Conservation (phyloP, 352 stramenopile species). For the Pythium utonaiense region DNA sequence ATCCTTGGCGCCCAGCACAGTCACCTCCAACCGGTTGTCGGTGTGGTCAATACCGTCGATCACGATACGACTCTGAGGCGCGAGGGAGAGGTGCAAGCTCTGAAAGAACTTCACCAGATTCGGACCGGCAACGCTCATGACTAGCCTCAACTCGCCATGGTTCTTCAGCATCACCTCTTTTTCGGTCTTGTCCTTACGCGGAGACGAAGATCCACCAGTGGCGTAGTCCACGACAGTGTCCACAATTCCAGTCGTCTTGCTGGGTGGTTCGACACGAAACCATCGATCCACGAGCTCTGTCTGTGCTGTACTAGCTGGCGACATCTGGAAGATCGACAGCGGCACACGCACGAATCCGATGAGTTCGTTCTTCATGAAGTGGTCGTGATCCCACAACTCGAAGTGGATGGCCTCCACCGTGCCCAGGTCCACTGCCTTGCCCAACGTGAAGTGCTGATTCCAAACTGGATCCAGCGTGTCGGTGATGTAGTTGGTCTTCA, state of each 20-base stretch:
- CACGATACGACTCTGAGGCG: conserved; percentile 38
- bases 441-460: conserved; percentile 48
- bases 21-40: conserved; percentile 69
- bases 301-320: conserved; percentile 45
- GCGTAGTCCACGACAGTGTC: conserved; percentile 8
- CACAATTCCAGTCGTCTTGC: conserved; percentile 11
- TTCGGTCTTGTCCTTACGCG: conserved; percentile 26
- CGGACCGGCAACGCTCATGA: conserved; percentile 59
- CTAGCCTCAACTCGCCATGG: conserved; percentile 56
- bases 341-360: conserved; percentile 58
- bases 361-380: conserved; percentile 41
- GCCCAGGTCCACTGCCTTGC: conserved; percentile 46
- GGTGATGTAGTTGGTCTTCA: conserved; percentile 48
- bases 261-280: conserved; percentile 57
- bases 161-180: conserved; percentile 41
- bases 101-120: conserved; percentile 72
- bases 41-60: conserved; percentile 48
- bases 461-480: conserved; percentile 51
- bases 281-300: conserved; percentile 62
- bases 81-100: conserved; percentile 32
- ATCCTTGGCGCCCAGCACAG: conserved; percentile 41
- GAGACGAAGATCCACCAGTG: conserved; percentile 21
- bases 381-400: conserved; percentile 62
- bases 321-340: conserved; percentile 62
- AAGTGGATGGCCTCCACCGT: conserved; percentile 54